Evolutionary conservation across 2,329 filamentous ascomycete species (phyloP).

Genomic region (Penicillium sp.): DNA sequence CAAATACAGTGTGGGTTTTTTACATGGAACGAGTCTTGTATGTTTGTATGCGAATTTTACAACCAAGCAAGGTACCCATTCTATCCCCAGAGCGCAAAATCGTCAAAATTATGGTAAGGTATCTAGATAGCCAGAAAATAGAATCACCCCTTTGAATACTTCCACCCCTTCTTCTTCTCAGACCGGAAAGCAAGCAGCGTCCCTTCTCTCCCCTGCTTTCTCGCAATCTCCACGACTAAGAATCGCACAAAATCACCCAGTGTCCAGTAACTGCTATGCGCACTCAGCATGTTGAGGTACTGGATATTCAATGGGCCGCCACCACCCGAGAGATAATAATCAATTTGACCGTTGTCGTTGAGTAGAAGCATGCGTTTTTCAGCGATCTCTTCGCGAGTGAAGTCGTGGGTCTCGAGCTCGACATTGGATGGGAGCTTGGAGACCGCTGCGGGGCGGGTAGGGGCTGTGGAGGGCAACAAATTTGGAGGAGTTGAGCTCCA

Average conservation of each 20-base stretch:
- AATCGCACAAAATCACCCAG: constrained; percentile 85
- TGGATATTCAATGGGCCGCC: constrained; percentile 89
- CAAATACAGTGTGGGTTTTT: background rate
- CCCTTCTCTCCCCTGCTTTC: constrained; percentile 64
- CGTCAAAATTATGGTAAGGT: background rate
- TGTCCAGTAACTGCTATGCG: constrained; percentile 92
- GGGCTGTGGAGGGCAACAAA: constrained; percentile 65
- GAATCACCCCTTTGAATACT: constrained; percentile 39
- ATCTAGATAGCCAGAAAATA: background rate
- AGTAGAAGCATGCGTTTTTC: constrained; percentile 83
- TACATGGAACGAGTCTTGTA: background rate
- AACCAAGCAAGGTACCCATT: background rate
- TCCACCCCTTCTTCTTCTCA: constrained; percentile 51
- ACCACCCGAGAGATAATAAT: constrained; percentile 80
- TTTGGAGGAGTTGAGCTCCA: constrained; percentile 47
- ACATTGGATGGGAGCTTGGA: constrained; percentile 65
- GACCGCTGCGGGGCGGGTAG: constrained; percentile 55
- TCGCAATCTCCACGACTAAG: constrained; percentile 81
- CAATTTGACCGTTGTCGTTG: constrained; percentile 95
- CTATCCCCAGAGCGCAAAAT: background rate
- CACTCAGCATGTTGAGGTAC: constrained; percentile 94
- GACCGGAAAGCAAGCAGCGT: constrained; percentile 55
- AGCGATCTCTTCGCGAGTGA: constrained; percentile 84
- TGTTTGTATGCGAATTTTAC: background rate
- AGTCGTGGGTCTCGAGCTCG: constrained; percentile 95